These are phyloP conservation scores for Lodderomyces elongisporus DNA, from an alignment of 1,139 yeast genomes.

Conservation along the genomic window DNA sequence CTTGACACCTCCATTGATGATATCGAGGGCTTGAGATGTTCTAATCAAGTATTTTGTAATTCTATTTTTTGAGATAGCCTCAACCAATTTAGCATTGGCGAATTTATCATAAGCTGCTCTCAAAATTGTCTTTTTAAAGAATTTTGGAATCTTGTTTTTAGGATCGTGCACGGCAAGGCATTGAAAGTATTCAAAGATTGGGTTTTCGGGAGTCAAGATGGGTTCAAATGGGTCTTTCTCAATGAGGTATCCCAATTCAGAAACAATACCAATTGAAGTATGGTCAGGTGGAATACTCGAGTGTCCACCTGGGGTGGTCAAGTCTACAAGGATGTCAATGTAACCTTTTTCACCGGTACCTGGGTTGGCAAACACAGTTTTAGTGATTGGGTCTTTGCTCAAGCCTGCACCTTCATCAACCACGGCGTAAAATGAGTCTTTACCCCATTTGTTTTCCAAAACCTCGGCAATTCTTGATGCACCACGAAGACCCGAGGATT, in stretches of 20 bases:
- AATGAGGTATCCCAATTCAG: constrained; percentile 34
- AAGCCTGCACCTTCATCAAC: constrained; percentile 40
- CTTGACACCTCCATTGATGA: constrained; percentile 36
- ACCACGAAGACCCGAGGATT: constrained; percentile 33
- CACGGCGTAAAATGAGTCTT: constrained; percentile 31
- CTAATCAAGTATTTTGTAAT: constrained; percentile 24
- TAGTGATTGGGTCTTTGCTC: constrained; percentile 21
- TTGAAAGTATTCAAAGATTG: constrained; percentile 27
- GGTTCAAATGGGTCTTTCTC: constrained; percentile 36
- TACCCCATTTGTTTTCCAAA: constrained; percentile 30
- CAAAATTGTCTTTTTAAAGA: constrained; percentile 24
- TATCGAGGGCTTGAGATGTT: constrained; percentile 37
- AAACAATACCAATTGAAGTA: constrained; percentile 40
- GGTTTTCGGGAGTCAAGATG: constrained; percentile 29
- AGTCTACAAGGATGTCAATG: constrained; percentile 26
- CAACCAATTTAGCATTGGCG: constrained; percentile 27
- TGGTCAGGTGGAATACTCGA: constrained; percentile 44
- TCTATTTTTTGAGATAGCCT: constrained; percentile 14
- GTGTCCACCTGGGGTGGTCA: constrained; percentile 44
- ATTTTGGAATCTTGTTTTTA: constrained; percentile 16
- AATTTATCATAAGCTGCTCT: constrained; percentile 30
- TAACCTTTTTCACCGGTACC: constrained; percentile 42
- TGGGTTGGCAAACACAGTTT: constrained; percentile 33
- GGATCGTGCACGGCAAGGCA: constrained; percentile 34
- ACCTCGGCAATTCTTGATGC: constrained; percentile 27